These are phyloP conservation scores for Salix purpurea DNA, from an alignment of 345 rosid species.

Conservation along the genomic window DNA sequence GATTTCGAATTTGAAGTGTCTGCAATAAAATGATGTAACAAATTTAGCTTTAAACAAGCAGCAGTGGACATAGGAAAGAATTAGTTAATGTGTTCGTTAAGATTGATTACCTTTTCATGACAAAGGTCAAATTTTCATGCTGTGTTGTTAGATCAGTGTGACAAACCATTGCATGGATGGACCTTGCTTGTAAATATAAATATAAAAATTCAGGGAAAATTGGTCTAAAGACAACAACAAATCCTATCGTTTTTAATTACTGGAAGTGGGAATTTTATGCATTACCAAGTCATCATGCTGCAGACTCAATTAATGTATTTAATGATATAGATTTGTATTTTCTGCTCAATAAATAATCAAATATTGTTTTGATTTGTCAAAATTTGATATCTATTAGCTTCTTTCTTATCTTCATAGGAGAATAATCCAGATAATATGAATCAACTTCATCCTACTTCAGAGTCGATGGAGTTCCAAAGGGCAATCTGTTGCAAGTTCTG, in stretches of 20 bases:
- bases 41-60: no score
- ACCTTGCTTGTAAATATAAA: background rate
- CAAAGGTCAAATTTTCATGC: no score
- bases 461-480: constrained; percentile 13
- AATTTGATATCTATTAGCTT: background rate
- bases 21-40: no score
- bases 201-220: background rate
- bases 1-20: background rate
- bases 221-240: background rate
- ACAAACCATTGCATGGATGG: no score
- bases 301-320: background rate
- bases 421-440: constrained; percentile 11
- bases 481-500: constrained; percentile 24
- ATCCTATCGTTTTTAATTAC: background rate
- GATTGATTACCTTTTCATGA: no score
- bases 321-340: background rate
- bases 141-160: no score
- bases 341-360: background rate
- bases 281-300: background rate
- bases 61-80: no score
- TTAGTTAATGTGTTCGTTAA: no score
- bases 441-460: background rate
- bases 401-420: constrained; percentile 10
- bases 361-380: background rate
- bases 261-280: background rate